phyloP scores from a whole-genome alignment of 2,329 filamentous ascomycete species.

The Cercospora zeae-maydis region DNA sequence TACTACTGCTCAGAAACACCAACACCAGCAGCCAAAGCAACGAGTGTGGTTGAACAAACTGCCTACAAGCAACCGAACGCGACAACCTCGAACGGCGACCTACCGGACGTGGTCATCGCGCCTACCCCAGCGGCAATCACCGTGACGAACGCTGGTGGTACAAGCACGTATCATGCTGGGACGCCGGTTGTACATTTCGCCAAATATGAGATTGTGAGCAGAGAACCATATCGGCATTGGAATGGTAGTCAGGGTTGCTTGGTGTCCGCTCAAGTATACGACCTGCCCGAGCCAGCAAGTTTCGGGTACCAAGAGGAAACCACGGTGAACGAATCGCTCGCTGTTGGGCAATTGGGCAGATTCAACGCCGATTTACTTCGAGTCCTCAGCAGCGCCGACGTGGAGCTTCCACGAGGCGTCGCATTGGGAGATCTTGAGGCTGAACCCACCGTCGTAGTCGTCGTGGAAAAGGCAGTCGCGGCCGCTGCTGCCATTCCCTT shows the following conservation, averaged over 20 bases:
- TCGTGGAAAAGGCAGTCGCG: slow-evolving; percentile 41
- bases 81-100: slow-evolving; percentile 28
- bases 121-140: slow-evolving; percentile 32
- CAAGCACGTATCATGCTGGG: slow-evolving; percentile 25
- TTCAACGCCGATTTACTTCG: slow-evolving; percentile 36
- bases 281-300: slow-evolving; percentile 36
- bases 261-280: slow-evolving; percentile 37
- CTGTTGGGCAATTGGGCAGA: slow-evolving; percentile 24
- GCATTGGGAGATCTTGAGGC: slow-evolving; percentile 39
- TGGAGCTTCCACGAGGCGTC: slow-evolving; percentile 7
- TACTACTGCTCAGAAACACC: slow-evolving; percentile 30
- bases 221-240: slow-evolving; percentile 24
- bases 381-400: slow-evolving; percentile 22
- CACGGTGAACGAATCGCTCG: slow-evolving; percentile 28
- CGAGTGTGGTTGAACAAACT: slow-evolving; percentile 32
- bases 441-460: slow-evolving; percentile 42
- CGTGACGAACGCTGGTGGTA: slow-evolving; percentile 19
- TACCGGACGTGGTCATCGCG: slow-evolving; percentile 32
- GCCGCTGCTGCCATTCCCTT: slow-evolving; percentile 22
- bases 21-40: slow-evolving; percentile 33
- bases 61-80: slow-evolving; percentile 29
- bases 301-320: slow-evolving; percentile 38
- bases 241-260: slow-evolving; percentile 34
- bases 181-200: slow-evolving; percentile 46
- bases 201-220: slow-evolving; percentile 42